A percentile compares a stretch with the other conserved stretches of the same genome.
phyloP scores from a whole-genome alignment of 2,329 filamentous ascomycete species.

The Sporothrix luriei region DNA sequence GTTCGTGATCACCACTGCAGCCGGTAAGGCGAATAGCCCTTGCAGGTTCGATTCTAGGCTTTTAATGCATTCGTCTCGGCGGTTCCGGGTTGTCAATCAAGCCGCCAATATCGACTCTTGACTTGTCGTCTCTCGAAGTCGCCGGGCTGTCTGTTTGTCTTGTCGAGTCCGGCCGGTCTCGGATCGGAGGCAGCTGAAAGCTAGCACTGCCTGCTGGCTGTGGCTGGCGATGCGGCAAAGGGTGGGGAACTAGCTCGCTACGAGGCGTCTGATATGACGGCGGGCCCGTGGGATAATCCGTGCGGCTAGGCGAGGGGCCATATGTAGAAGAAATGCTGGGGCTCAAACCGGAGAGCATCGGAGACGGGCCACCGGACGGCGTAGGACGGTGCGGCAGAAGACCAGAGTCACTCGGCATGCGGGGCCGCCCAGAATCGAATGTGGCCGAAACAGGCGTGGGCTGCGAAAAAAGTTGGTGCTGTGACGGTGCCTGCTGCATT shows the following conservation, averaged over 20 bases:
- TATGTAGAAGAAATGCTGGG: conserved; percentile 51
- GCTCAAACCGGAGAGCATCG: conserved; percentile 46
- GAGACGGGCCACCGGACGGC: conserved; percentile 34
- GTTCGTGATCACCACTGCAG: too few species aligned
- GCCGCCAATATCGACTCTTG: conserved; percentile 63
- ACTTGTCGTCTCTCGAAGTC: conserved; percentile 51
- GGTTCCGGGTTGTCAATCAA: conserved; percentile 61
- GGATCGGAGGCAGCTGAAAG: conserved; percentile 56
- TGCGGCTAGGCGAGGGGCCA: conserved; percentile 49
- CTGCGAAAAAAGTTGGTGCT: conserved; percentile 46
- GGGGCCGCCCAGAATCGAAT: conserved; percentile 51
- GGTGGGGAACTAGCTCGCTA: conserved; percentile 51
- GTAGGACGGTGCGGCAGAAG: conserved; percentile 37
- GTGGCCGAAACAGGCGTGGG: conserved; percentile 52
- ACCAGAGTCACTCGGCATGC: conserved; percentile 43
- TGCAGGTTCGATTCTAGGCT: neutral
- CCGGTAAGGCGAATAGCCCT: too few species aligned
- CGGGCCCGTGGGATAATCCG: conserved; percentile 49
- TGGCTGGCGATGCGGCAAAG: conserved; percentile 40
- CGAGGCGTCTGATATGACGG: conserved; percentile 58
- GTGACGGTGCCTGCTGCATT: conserved; percentile 43
- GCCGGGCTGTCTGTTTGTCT: conserved; percentile 33
- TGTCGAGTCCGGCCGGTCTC: conserved; percentile 43
- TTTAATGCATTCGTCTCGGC: conserved; percentile 5
- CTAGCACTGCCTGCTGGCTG: conserved; percentile 31